A percentile compares a stretch with the other conserved stretches of the same genome.
Evolutionary conservation across 306 rosid species (phyloP).

Genomic region (Delonix regia): DNA sequence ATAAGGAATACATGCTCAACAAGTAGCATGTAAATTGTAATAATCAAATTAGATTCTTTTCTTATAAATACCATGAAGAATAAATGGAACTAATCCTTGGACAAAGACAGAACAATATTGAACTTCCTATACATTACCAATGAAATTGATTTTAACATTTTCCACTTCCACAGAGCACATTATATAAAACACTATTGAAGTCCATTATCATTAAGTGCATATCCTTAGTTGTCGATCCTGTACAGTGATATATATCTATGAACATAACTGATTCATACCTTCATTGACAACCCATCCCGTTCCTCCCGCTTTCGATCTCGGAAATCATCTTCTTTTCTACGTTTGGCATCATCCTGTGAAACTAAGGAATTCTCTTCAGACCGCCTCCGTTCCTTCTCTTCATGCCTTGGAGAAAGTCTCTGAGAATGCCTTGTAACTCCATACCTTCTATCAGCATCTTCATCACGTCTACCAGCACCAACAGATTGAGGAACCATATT

Average conservation of each 20-base stretch:
- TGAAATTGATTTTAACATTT: not conserved
- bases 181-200: not conserved
- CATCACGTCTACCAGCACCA: conserved; percentile 87
- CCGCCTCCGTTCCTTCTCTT: conserved; percentile 88
- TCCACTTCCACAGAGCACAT: not conserved
- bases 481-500: conserved; percentile 93
- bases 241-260: conserved; percentile 2
- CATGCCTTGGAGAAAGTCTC: conserved; percentile 96
- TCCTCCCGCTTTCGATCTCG: conserved; percentile 96
- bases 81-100: not conserved
- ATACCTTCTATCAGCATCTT: conserved; percentile 89
- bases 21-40: not conserved
- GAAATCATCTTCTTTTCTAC: conserved; percentile 94
- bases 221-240: conserved; percentile 7
- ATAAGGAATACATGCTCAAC: not conserved
- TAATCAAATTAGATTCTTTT: not conserved
- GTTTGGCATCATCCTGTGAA: conserved; percentile 86
- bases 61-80: not conserved
- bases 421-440: conserved; percentile 85
- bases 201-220: not conserved
- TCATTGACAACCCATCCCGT: conserved; percentile 59
- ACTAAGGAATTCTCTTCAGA: conserved; percentile 81
- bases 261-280: conserved; percentile 57
- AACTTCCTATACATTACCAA: not conserved
- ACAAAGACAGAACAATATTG: not conserved